Base-by-base conservation (phyloP, 2,329 filamentous ascomycete species). In the Trichophyton equinum region DNA sequence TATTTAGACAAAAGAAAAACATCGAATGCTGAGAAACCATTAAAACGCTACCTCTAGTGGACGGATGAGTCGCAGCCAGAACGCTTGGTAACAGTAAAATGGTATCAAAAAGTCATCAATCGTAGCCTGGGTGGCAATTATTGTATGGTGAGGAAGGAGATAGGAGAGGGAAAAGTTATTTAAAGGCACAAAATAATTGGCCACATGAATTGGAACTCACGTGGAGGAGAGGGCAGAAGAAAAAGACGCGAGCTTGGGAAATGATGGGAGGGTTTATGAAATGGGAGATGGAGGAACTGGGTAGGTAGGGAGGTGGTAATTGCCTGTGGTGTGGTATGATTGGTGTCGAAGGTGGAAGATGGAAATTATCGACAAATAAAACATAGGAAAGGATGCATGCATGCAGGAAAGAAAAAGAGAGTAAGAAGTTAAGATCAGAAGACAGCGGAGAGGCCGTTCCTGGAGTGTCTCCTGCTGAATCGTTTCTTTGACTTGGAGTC, bases 381-480 rank as follows among this genome's bases (percentile, higher is more conserved):
- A 47, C 20, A 27, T 15, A 56, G 53, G 27, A 22, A 36, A 11
- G 8, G 11, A 36, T 36, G 53, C 4, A 38, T 56, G 55, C 33
- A 42, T 25, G 13, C 8, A 42, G 18, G 25, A 8, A 57, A 30
- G 13, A 1, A 22, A 27, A 40, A 7, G 27, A 56, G 25, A 27
- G 7, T 38, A 15, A 25, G 6, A n/a, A 38, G 25, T 22, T 22
- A n/a, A 25, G 22, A 64, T 74, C 73, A 95, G 71, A 96, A 96
- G 58, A 89, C 88, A 57, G 91, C 88, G 30, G 90, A 90, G 57
- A 96, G 81, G n/a, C 92, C 91, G 72, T 90, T 96, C 76, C 95
- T 95, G 15, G 89, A 95, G 75, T 96, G 90, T 67, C 92, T 82
- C 75, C 94, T 94, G 76, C 91, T 96, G 75, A 96, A 97, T 57